Evolutionary conservation across 495 filamentous ascomycete genomes (phyloP).

Genomic region (Neurospora sp.): DNA sequence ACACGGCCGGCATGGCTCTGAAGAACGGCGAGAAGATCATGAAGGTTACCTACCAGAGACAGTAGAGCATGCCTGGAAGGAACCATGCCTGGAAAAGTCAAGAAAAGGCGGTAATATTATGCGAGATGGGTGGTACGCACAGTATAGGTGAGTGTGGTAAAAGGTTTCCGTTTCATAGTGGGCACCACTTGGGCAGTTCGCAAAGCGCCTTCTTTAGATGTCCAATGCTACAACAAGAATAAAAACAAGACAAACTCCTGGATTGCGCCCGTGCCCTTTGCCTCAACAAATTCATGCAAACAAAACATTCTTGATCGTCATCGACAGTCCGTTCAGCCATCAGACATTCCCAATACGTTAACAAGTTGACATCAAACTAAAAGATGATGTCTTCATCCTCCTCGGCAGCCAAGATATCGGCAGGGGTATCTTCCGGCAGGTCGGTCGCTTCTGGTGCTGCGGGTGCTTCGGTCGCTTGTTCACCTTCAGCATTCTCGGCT

Average conservation of each 20-base stretch:
- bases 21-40: constrained; percentile 54
- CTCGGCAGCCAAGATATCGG: constrained; percentile 69
- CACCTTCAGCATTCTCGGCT: background rate
- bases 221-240: constrained; percentile 8
- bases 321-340: background rate
- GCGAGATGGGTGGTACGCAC: background rate
- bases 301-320: background rate
- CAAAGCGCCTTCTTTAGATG: constrained; percentile 3
- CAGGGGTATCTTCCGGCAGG: constrained; percentile 12
- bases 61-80: constrained; percentile 34
- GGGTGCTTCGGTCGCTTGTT: background rate
- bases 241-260: constrained; percentile 10
- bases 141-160: background rate
- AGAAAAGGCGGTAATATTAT: background rate
- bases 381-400: constrained; percentile 97
- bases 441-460: background rate
- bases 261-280: constrained; percentile 13
- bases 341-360: background rate
- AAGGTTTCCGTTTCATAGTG: background rate
- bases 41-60: constrained; percentile 87
- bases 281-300: background rate
- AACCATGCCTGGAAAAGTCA: background rate
- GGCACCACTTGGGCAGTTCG: background rate
- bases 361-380: constrained; percentile 30
- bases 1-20: constrained; percentile 79